Conservation (phyloP, 257 asterid species). For the Cruciata laevipes region DNA sequence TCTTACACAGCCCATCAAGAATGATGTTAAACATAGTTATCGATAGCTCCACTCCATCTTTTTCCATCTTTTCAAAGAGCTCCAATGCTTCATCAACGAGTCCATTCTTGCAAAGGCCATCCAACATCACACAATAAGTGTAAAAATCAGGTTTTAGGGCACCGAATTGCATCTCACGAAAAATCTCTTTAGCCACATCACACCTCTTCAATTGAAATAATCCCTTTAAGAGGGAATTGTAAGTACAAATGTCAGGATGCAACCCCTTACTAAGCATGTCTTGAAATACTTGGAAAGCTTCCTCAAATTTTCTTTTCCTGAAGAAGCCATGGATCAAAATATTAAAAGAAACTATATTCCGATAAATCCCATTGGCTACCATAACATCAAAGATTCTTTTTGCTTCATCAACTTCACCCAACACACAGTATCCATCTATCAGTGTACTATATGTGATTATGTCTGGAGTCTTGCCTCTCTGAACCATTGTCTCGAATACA, state of each 20-base stretch:
- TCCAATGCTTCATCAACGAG: too few species aligned
- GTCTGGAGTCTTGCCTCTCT: not conserved
- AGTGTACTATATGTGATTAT: not conserved
- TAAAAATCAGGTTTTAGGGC: slow-evolving; percentile 13
- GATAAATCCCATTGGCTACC: too few species aligned
- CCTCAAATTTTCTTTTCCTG: too few species aligned
- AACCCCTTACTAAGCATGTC: too few species aligned
- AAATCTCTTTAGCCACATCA: not conserved
- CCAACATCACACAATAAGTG: slow-evolving; percentile 12
- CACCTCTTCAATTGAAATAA: slow-evolving; percentile 16
- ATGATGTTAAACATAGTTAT: too few species aligned
- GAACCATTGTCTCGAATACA: not conserved
- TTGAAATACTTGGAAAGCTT: too few species aligned
- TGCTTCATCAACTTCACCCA: not conserved
- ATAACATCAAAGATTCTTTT: too few species aligned
- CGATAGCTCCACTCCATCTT: too few species aligned
- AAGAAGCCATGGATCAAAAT: too few species aligned
- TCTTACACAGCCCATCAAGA: slow-evolving; percentile 18
- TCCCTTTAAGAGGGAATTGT: slow-evolving; percentile 12
- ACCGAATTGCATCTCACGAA: not conserved
- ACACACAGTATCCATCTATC: not conserved
- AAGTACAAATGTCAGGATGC: too few species aligned
- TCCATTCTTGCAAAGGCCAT: slow-evolving; percentile 1
- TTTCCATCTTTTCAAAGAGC: too few species aligned
- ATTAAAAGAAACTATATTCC: too few species aligned